Conservation (phyloP, 306 rosid species). For the Cyamopsis tetragonoloba region DNA sequence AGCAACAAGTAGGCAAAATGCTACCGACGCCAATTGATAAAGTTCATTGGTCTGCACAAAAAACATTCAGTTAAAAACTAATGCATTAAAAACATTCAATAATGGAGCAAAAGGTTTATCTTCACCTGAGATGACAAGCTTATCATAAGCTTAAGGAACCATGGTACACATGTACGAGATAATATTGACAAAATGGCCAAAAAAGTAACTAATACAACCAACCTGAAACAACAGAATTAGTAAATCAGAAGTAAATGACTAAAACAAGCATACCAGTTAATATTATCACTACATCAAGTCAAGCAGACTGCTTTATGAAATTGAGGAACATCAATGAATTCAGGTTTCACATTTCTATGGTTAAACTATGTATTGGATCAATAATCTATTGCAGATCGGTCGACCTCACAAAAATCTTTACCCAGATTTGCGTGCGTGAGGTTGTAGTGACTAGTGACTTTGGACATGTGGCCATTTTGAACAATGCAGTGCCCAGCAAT, state of each 20-base stretch:
- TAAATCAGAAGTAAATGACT: conserved; percentile 15
- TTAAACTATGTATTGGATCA: neutral
- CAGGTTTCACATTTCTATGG: no score
- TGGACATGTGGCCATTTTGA: no score
- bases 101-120: conserved; percentile 21
- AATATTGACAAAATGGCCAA: conserved; percentile 65
- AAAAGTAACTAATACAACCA: conserved; percentile 68
- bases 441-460: no score
- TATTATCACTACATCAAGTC: conserved; percentile 12
- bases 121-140: conserved; percentile 90
- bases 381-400: neutral
- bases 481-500: no score
- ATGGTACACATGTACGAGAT: conserved; percentile 80
- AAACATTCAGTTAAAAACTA: conserved; percentile 21
- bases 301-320: conserved; percentile 4
- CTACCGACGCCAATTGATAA: conserved; percentile 92
- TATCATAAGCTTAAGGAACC: conserved; percentile 96
- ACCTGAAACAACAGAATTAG: conserved; percentile 45
- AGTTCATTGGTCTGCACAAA: conserved; percentile 89
- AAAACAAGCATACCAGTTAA: neutral
- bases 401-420: neutral
- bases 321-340: no score
- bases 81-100: conserved; percentile 12
- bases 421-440: no score
- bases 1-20: conserved; percentile 96